These are phyloP conservation scores for Nothophytophthora sp. DNA, from an alignment of 352 stramenopile species.

Conservation along the genomic window DNA sequence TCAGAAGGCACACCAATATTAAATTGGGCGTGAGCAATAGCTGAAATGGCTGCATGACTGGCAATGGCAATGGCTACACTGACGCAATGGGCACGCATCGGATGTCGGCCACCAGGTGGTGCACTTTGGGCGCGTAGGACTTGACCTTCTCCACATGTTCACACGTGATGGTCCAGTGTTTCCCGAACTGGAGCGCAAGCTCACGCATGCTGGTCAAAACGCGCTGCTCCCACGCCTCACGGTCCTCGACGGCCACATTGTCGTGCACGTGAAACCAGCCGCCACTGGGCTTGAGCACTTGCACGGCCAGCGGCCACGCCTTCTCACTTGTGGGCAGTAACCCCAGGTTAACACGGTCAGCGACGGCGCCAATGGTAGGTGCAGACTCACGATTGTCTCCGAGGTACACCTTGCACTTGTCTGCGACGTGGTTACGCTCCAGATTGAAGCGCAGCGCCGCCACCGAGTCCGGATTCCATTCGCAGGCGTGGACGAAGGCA, in stretches of 20 bases:
- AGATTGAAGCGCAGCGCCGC: slow-evolving; percentile 92
- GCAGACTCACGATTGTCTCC: slow-evolving; percentile 90
- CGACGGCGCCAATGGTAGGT: slow-evolving; percentile 70
- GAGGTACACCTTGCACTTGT: slow-evolving; percentile 75
- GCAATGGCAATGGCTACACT: slow-evolving; percentile 1
- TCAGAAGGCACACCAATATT: no score
- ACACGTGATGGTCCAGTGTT: slow-evolving; percentile 77
- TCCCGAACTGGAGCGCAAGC: slow-evolving; percentile 49
- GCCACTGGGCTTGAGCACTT: slow-evolving; percentile 86
- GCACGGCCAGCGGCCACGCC: slow-evolving; percentile 92
- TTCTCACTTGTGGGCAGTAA: slow-evolving; percentile 95
- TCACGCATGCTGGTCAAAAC: slow-evolving; percentile 49
- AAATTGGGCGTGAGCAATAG: no score
- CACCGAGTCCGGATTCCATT: slow-evolving; percentile 96
- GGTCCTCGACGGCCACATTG: slow-evolving; percentile 91
- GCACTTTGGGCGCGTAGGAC: slow-evolving; percentile 90
- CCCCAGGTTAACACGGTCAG: slow-evolving; percentile 95
- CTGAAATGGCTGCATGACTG: no score
- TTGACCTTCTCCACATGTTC: slow-evolving; percentile 92
- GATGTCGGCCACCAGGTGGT: slow-evolving; percentile 90
- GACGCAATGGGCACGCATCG: slow-evolving; percentile 33
- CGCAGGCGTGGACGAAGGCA: slow-evolving; percentile 91
- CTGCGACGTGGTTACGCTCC: slow-evolving; percentile 87
- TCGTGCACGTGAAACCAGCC: slow-evolving; percentile 97
- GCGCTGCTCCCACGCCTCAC: slow-evolving; percentile 72